phyloP scores from a whole-genome alignment of 345 rosid genomes.

The Murraya koenigii region DNA sequence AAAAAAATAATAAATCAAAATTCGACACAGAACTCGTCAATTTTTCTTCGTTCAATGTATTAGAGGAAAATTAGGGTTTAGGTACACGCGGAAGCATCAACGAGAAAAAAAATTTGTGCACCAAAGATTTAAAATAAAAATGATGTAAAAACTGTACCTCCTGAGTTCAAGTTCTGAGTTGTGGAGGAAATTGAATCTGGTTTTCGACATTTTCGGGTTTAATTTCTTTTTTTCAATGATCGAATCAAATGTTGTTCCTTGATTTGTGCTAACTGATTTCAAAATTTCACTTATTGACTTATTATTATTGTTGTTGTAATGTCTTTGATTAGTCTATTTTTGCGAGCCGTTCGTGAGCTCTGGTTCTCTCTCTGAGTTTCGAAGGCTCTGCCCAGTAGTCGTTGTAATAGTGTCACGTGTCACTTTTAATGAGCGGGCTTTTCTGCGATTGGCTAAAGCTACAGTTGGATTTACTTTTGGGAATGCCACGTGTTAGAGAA shows the following conservation, averaged over 20 bases:
- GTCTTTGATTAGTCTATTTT: background rate
- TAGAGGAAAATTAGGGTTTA: slow-evolving; percentile 26
- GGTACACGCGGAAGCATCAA: slow-evolving; percentile 23
- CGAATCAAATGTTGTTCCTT: slow-evolving; percentile 11
- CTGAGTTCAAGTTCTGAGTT: slow-evolving; percentile 28
- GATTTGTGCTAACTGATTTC: background rate
- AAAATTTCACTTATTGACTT: background rate
- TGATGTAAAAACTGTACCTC: slow-evolving; percentile 28
- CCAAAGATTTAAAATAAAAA: rapidly evolving
- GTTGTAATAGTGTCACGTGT: slow-evolving; percentile 5
- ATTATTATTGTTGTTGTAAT: too few relatives aligned
- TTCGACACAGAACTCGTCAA: slow-evolving; percentile 36
- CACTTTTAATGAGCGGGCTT: slow-evolving; percentile 6
- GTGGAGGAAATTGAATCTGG: slow-evolving; percentile 47
- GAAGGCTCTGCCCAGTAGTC: background rate
- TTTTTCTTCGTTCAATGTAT: slow-evolving; percentile 18
- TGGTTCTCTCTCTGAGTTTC: background rate
- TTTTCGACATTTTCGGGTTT: slow-evolving; percentile 40
- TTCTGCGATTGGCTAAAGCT: background rate
- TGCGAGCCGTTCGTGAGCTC: background rate
- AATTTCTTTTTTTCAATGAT: background rate
- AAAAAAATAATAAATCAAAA: slow-evolving; percentile 15
- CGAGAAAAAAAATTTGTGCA: background rate
- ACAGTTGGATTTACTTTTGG: too few relatives aligned
- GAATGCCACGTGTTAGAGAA: too few relatives aligned